A percentile compares a stretch with the other conserved stretches of the same genome.
These are phyloP conservation scores for Ophiostoma piceae DNA, from an alignment of 2,329 filamentous ascomycete genomes.

Conservation along the genomic window DNA sequence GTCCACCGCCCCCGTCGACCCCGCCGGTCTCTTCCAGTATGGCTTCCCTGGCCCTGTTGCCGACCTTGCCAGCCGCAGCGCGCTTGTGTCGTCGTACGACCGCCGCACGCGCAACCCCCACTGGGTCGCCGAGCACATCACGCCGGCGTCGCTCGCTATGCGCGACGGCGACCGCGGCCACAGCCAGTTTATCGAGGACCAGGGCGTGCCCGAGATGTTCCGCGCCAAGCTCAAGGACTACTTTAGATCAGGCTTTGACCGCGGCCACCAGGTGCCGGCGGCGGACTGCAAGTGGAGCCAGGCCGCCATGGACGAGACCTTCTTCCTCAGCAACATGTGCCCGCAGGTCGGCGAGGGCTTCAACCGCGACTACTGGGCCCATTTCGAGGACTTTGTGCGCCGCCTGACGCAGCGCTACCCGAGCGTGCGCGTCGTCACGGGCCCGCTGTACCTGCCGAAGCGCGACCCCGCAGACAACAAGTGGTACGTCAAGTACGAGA, in stretches of 20 bases:
- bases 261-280: conserved; percentile 93
- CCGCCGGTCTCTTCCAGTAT: conserved; percentile 72
- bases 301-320: conserved; percentile 89
- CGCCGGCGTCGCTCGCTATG: conserved; percentile 69
- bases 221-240: conserved; percentile 90
- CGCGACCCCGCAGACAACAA: conserved; percentile 78
- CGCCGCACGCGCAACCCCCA: conserved; percentile 83
- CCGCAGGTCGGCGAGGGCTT: conserved; percentile 97
- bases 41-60: conserved; percentile 87
- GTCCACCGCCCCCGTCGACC: conserved; percentile 55
- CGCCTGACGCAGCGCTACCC: conserved; percentile 76
- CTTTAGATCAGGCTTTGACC: conserved; percentile 88
- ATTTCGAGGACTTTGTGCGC: conserved; percentile 96
- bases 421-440: conserved; percentile 84
- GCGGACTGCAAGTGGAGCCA: conserved; percentile 97
- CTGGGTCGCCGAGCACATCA: conserved; percentile 97
- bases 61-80: conserved; percentile 71
- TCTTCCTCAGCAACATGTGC: conserved; percentile 92
- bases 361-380: conserved; percentile 98
- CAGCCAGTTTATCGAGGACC: conserved; percentile 78
- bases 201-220: conserved; percentile 74
- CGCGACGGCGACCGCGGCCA: conserved; percentile 78
- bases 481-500: conserved; percentile 92
- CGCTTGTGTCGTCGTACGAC: conserved; percentile 83
- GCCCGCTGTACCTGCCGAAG: conserved; percentile 86